Conservation (phyloP, 2,329 filamentous ascomycete species). For the Sphaerostilbella broomeana region DNA sequence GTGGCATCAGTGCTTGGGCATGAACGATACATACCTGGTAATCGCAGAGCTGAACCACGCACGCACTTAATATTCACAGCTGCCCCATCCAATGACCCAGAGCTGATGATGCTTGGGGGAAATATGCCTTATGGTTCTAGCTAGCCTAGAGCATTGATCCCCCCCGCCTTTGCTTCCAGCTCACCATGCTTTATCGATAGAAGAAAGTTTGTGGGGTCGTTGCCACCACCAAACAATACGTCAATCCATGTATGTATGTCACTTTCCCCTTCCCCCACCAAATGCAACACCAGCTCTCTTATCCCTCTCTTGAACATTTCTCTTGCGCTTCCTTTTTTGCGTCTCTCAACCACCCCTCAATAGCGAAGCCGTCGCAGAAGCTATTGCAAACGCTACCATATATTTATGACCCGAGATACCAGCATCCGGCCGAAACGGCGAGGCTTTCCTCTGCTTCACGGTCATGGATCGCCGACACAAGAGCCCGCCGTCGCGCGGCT, state of each 20-base stretch:
- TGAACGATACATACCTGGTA: too few species aligned
- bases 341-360: not conserved
- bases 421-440: conserved; percentile 8
- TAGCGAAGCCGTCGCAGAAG: not conserved
- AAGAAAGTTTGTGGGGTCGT: conserved; percentile 6
- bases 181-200: conserved; percentile 7
- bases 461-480: conserved; percentile 14
- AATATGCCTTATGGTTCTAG: too few species aligned
- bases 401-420: conserved; percentile 10
- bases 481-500: conserved; percentile 1
- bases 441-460: conserved; percentile 9
- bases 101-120: too few species aligned
- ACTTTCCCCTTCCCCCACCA: too few species aligned
- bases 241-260: too few species aligned
- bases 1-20: too few species aligned
- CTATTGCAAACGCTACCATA: not conserved
- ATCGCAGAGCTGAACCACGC: too few species aligned
- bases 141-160: too few species aligned
- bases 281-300: not conserved
- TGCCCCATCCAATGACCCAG: too few species aligned
- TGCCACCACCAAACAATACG: not conserved
- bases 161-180: not conserved
- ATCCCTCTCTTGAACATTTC: not conserved
- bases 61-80: too few species aligned
- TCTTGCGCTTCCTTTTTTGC: too few species aligned